Conservation (phyloP, 2,329 filamentous ascomycete species). For the Akanthomyces muscarius region DNA sequence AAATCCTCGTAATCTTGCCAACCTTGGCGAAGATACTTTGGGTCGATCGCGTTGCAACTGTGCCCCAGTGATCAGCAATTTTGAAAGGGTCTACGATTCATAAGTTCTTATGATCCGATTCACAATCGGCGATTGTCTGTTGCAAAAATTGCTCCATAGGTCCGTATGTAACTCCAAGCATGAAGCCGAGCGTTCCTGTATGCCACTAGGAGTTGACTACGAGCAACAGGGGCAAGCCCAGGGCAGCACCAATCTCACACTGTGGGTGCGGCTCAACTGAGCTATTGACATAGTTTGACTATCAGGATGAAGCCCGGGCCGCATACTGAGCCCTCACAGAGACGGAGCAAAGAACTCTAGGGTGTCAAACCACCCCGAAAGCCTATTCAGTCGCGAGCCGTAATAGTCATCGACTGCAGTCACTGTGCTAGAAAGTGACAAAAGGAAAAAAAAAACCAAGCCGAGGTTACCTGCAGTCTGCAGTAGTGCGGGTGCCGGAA, state of each 20-base stretch:
- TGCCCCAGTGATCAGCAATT: not conserved
- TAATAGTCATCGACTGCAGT: too few relatives aligned
- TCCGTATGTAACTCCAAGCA: not conserved
- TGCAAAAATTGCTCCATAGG: not conserved
- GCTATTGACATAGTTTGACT: not conserved
- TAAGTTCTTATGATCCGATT: not conserved
- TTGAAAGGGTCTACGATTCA: not conserved
- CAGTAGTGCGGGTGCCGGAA: not conserved
- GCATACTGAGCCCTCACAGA: not conserved
- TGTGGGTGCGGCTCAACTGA: not conserved
- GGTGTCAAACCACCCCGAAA: not conserved
- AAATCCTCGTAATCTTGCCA: not conserved
- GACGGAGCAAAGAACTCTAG: not conserved
- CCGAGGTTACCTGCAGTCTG: not conserved
- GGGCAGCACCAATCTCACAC: not conserved
- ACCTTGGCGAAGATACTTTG: not conserved
- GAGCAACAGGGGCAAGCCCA: not conserved
- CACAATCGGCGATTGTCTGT: not conserved
- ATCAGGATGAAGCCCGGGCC: not conserved
- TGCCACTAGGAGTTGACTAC: not conserved
- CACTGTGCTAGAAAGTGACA: not conserved
- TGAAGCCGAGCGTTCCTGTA: too few relatives aligned
- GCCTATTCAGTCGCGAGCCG: not conserved
- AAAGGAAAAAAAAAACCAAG: not conserved
- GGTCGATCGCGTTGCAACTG: not conserved